Percentiles rank a stretch among this genome's conserved stretches.
Conservation (phyloP, 139 green algal species). For the Bryopsis sp. region DNA sequence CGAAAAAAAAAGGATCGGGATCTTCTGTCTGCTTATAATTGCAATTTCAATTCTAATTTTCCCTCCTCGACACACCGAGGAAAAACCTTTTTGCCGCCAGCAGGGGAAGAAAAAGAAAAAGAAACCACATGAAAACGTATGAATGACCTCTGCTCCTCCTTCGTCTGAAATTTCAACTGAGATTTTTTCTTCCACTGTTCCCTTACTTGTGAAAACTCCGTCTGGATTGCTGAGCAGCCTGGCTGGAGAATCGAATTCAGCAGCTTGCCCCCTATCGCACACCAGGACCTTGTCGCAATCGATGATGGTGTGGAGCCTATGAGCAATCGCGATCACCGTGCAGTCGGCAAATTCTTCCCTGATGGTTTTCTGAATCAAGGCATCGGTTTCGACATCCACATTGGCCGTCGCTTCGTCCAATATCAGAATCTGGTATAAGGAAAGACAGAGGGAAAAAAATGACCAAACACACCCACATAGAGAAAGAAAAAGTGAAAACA, state of each 20-base stretch:
- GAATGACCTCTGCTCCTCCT: no score
- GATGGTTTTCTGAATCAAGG: conserved; percentile 61
- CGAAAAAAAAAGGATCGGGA: no score
- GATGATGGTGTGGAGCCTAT: conserved; percentile 35
- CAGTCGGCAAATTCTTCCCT: conserved; percentile 30
- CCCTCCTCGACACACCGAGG: no score
- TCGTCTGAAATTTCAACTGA: no score
- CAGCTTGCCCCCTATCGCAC: conserved; percentile 25
- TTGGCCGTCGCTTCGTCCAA: conserved; percentile 85
- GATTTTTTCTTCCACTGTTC: no score
- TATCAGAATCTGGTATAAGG: conserved; percentile 7
- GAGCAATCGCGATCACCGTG: conserved; percentile 45
- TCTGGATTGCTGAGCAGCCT: conserved; percentile 19
- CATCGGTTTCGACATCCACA: conserved; percentile 81
- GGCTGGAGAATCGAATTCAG: conserved; percentile 27
- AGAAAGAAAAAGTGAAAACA: no score
- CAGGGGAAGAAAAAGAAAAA: no score
- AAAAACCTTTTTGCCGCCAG: no score
- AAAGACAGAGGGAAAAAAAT: neutral
- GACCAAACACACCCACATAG: no score
- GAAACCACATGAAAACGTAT: no score
- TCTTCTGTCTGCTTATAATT: no score
- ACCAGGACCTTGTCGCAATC: conserved; percentile 31
- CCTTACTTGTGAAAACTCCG: conserved; percentile 20
- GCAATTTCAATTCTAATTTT: no score